Percentiles rank a stretch among this genome's conserved stretches.
phyloP scores from a whole-genome alignment of 768 basidiomycete species.

The Boletus eberwhitei region DNA sequence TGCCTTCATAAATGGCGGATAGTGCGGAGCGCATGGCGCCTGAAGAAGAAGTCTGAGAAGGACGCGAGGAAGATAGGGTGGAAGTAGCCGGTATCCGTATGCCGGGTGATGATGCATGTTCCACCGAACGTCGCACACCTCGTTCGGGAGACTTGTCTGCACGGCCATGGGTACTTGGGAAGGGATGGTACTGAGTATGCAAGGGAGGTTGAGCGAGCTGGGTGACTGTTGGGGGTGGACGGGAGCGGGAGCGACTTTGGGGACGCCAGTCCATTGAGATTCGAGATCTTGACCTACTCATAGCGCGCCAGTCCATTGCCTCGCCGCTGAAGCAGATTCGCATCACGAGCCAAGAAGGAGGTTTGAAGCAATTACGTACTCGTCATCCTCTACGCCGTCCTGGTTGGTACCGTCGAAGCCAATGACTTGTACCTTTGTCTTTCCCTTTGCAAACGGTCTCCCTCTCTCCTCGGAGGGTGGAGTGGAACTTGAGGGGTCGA shows the following conservation, averaged over 20 bases:
- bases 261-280: slow-evolving; percentile 92
- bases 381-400: slow-evolving; percentile 67
- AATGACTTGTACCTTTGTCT: slow-evolving; percentile 70
- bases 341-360: slow-evolving; percentile 22
- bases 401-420: slow-evolving; percentile 78
- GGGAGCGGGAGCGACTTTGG: slow-evolving; percentile 71
- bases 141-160: slow-evolving; percentile 29
- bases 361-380: slow-evolving; percentile 49
- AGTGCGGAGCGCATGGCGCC: slow-evolving; percentile 41
- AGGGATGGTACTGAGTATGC: slow-evolving; percentile 38
- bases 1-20: slow-evolving; percentile 47
- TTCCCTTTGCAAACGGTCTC: slow-evolving; percentile 76
- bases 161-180: slow-evolving; percentile 34
- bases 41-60: slow-evolving; percentile 44
- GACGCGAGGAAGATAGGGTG: slow-evolving; percentile 43
- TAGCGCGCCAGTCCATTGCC: slow-evolving; percentile 91
- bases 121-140: slow-evolving; percentile 19
- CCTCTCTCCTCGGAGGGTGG: slow-evolving; percentile 53
- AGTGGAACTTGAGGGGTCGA: slow-evolving; percentile 1
- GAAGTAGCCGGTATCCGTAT: slow-evolving; percentile 43
- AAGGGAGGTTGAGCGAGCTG: slow-evolving; percentile 45
- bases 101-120: slow-evolving; percentile 25
- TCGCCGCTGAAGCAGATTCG: slow-evolving; percentile 39
- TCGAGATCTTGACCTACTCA: slow-evolving; percentile 87
- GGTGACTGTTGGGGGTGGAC: slow-evolving; percentile 56